Conservation (phyloP, 805 yeast genomes). For the Deakozyma indianensis region DNA sequence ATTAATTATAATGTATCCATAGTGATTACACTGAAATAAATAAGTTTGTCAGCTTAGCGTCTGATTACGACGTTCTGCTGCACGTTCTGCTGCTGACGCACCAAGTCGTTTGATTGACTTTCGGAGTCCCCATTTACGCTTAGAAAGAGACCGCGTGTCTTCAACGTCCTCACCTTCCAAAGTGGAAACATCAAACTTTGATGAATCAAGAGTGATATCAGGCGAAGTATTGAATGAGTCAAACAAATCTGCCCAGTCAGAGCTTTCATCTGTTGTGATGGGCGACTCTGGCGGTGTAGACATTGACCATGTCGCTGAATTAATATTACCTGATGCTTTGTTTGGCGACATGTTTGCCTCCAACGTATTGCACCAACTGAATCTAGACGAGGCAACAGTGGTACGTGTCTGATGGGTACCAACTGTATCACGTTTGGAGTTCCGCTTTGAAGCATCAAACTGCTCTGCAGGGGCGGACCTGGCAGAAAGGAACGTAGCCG, state of each 20-base stretch:
- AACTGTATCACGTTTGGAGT: not conserved
- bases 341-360: not conserved
- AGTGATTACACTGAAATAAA: not conserved
- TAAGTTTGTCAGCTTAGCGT: not conserved
- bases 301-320: not conserved
- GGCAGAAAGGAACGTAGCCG: not conserved
- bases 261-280: not conserved
- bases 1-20: slow-evolving; percentile 1
- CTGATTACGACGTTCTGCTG: no score
- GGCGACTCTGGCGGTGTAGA: not conserved
- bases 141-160: not conserved
- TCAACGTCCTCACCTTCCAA: not conserved
- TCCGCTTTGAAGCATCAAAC: not conserved
- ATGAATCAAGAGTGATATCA: not conserved
- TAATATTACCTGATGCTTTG: not conserved
- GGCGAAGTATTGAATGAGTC: slow-evolving; percentile 2
- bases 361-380: not conserved
- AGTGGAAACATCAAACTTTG: not conserved
- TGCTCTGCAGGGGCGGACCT: not conserved
- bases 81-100: not conserved
- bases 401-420: not conserved
- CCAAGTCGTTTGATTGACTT: not conserved
- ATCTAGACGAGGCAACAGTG: not conserved
- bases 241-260: slow-evolving; percentile 5
- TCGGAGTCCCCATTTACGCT: not conserved